Evolutionary conservation across 2,329 filamentous ascomycete genomes (phyloP), one percentile per base, ranked within the genome.

Genomic region (Cercospora sp.): DNA sequence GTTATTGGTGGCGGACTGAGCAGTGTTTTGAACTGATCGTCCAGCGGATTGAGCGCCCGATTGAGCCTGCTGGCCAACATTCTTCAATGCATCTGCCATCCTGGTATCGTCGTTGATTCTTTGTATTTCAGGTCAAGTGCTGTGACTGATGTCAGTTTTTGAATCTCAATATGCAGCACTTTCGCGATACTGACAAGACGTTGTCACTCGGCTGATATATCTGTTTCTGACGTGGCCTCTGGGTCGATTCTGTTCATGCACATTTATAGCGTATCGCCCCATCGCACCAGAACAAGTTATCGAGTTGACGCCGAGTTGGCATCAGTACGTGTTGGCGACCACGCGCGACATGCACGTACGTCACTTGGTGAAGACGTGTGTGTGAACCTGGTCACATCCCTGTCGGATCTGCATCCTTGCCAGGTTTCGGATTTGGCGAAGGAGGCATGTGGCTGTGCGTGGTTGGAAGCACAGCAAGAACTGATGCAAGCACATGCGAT

Each of bases 41-140:
- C 45, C 45, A 16, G 45, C 45, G 45, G 45, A 51, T 51, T 51
- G 45, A 51, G 45, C 45, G 12, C 60, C 66, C 2, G 60, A 60
- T 37, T 64, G 62, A n/a, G 64, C 71, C 57, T 70, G 49, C 51
- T 68, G 34, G 45, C 70, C 69, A 63, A 68, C 71, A 63, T 67
- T 69, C 57, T 72, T 70, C 40, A 74, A 68, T 53, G 69, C 51
- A 57, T 75, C 67, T 55, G 70, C 60, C 69, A 71, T 61, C 13
- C 53, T 63, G n/a, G 4, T 64, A 9, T 28, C 30, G 58, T 30
- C 18, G 32, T 49, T 9, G 37, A 9, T 7, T 45, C n/a, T 28
- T 45, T n/a, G 59, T 18, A 21, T 21, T 21, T 21, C 18, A 9
- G 13, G 8, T 28, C 53, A 21, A 18, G 30, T 58, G 26, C 13